Evolutionary conservation across 306 rosid genomes (phyloP), one percentile per base, ranked within the genome.

Genomic region (Carpinus fangiana): DNA sequence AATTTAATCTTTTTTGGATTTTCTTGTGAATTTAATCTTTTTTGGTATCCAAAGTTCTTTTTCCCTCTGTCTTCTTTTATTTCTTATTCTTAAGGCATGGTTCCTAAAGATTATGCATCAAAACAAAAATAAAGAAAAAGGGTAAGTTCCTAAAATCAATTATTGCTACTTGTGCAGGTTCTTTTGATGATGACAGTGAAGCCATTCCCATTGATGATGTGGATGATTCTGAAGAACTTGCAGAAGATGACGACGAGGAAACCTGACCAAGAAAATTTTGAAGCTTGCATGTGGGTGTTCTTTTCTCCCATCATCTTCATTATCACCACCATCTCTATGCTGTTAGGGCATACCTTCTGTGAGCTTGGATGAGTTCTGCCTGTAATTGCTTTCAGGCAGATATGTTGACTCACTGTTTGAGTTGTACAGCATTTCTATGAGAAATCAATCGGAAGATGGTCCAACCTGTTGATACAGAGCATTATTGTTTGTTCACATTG

Each of bases 181-280:
- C 83, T 67, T 17, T 73, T 69, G 83, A 48, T 70, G 68, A 80
- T 74, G 72, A 83, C 76, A 85, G 79, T 23, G 93, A 92, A 81
- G 89, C 93, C 81, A 94, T 92, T 82, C 93, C 97, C 50, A 84
- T 92, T 74, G 95, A 94, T 71, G 95, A 92, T 77, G 88, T 72
- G 57, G 95, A 94, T 74, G 97, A 90, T 28, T 84, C 65, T 47
- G 89, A 87, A 68, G 94, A 85, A 51, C 66, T 59, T 68, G 79
- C 74, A 14, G 82, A 82, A 61, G 31, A 18, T 67, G 85, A 60
- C 71, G 85, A 79, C 12, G 82, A 53, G 77, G 83, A 83, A 84
- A 72, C 51, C 75, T 6, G 85, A 75, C 75, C 72, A 69, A 45
- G 83, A 67, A 48, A 61, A 28, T 17, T 55, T 62, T 84, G 80